These are phyloP conservation scores for Conoideocrella luteorostrata DNA, from an alignment of 2,329 filamentous ascomycete species.

Conservation along the genomic window DNA sequence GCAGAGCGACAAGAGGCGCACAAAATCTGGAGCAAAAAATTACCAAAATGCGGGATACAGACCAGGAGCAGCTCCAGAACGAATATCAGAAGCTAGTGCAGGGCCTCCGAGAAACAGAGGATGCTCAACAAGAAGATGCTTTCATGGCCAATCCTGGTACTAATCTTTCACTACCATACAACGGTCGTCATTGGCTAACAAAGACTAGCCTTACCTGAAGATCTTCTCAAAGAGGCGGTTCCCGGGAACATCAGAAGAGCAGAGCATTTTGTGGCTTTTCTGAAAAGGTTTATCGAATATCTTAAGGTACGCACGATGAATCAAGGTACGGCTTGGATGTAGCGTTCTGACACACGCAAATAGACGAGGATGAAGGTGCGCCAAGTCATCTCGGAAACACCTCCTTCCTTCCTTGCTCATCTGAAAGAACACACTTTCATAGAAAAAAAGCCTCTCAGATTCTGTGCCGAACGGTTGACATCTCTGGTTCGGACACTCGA, in stretches of 20 bases:
- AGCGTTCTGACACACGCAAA: not conserved
- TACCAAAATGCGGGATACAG: constrained; percentile 88
- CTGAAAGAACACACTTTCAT: constrained; percentile 96
- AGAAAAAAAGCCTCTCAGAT: constrained; percentile 87
- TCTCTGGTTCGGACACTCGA: constrained; percentile 93
- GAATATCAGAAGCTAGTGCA: constrained; percentile 96
- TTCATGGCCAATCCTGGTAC: constrained; percentile 88
- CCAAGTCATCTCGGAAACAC: constrained; percentile 95
- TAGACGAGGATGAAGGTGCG: constrained; percentile 96
- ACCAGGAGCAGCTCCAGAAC: constrained; percentile 87
- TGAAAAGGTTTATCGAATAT: constrained; percentile 97
- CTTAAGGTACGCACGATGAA: constrained; percentile 52
- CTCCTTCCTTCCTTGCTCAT: constrained; percentile 86
- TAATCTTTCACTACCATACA: not conserved
- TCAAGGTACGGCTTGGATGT: not conserved
- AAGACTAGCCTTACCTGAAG: constrained; percentile 70
- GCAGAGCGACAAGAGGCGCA: constrained; percentile 84
- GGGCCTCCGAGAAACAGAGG: constrained; percentile 79
- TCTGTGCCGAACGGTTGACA: constrained; percentile 90
- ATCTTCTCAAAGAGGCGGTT: constrained; percentile 89
- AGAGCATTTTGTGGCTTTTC: constrained; percentile 90
- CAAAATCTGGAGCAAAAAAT: constrained; percentile 89
- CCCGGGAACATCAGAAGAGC: constrained; percentile 94
- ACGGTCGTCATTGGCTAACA: constrained; percentile 13
- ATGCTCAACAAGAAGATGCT: constrained; percentile 84